A percentile compares a stretch with the other conserved stretches of the same genome.
These are phyloP conservation scores for Candida anutae DNA, from an alignment of 1,139 yeast genomes.

Conservation along the genomic window DNA sequence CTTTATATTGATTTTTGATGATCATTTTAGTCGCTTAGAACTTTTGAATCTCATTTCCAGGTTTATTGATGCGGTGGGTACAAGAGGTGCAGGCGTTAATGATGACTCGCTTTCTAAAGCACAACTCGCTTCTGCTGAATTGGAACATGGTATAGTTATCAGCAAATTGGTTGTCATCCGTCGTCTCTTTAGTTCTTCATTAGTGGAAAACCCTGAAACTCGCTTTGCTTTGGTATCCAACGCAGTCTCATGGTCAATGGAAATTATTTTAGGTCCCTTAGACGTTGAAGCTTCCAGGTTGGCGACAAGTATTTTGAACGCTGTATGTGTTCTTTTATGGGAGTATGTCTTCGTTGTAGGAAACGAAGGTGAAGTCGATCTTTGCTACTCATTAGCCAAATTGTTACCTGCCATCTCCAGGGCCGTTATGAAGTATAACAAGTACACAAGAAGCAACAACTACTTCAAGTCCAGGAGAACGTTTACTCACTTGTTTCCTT, in stretches of 20 bases:
- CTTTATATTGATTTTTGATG: constrained; percentile 38
- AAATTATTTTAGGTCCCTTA: constrained; percentile 44
- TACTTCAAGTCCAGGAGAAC: constrained; percentile 53
- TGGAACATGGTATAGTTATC: constrained; percentile 48
- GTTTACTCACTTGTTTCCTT: constrained; percentile 64
- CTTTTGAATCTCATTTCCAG: constrained; percentile 31
- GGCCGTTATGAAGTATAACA: constrained; percentile 46
- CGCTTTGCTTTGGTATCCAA: constrained; percentile 41
- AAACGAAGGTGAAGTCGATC: constrained; percentile 18
- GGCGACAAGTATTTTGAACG: constrained; percentile 42
- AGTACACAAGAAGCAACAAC: constrained; percentile 44
- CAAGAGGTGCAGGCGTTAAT: constrained; percentile 44
- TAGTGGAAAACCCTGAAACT: constrained; percentile 27
- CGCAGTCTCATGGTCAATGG: constrained; percentile 58
- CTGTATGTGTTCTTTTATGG: constrained; percentile 39
- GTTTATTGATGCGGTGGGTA: constrained; percentile 46
- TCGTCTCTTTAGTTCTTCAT: constrained; percentile 44
- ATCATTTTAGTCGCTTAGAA: constrained; percentile 29
- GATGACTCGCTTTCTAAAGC: constrained; percentile 23
- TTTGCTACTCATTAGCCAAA: constrained; percentile 42
- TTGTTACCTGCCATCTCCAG: constrained; percentile 46
- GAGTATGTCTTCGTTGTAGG: constrained; percentile 16
- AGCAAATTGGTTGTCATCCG: constrained; percentile 54
- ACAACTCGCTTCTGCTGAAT: constrained; percentile 22
- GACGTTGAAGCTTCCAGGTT: constrained; percentile 57